These are phyloP conservation scores for Lactuca sativa DNA, from an alignment of 129 eudicot genomes.

Conservation along the genomic window DNA sequence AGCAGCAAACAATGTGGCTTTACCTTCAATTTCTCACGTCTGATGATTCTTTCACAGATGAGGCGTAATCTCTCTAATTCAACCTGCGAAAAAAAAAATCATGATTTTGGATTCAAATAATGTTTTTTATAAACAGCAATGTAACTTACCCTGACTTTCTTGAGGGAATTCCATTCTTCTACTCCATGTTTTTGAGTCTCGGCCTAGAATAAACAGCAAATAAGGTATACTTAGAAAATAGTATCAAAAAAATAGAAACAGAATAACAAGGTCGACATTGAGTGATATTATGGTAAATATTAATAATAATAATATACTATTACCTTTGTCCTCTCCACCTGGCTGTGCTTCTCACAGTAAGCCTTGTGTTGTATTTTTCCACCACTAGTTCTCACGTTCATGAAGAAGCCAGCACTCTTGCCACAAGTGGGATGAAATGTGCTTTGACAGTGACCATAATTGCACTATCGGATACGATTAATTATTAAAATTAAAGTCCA, in stretches of 20 bases:
- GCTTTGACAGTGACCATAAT: slow-evolving; percentile 92
- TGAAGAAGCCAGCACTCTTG: slow-evolving; percentile 69
- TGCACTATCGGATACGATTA: slow-evolving; percentile 51
- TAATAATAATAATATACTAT: not conserved
- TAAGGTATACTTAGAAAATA: slow-evolving; percentile 16
- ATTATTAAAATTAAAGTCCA: not conserved
- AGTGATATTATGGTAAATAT: not conserved
- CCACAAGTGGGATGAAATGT: slow-evolving; percentile 95
- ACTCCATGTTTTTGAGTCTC: slow-evolving; percentile 79
- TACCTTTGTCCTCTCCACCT: slow-evolving; percentile 81
- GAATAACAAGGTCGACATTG: not conserved
- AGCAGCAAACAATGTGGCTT: not conserved
- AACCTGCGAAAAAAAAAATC: slow-evolving; percentile 45
- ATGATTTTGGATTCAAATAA: not conserved
- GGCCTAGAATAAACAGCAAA: slow-evolving; percentile 45
- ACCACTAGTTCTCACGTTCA: slow-evolving; percentile 61
- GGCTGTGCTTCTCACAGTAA: slow-evolving; percentile 90
- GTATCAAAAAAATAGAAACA: not conserved
- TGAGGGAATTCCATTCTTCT: slow-evolving; percentile 80
- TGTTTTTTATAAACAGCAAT: too few relatives aligned
- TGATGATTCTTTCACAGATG: slow-evolving; percentile 88
- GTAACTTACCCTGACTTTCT: slow-evolving; percentile 86
- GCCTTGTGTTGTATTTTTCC: slow-evolving; percentile 94
- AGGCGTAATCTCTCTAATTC: slow-evolving; percentile 96
- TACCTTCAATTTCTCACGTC: slow-evolving; percentile 93